phyloP scores from a whole-genome alignment of 345 rosid genomes.

The Laguncularia racemosa region DNA sequence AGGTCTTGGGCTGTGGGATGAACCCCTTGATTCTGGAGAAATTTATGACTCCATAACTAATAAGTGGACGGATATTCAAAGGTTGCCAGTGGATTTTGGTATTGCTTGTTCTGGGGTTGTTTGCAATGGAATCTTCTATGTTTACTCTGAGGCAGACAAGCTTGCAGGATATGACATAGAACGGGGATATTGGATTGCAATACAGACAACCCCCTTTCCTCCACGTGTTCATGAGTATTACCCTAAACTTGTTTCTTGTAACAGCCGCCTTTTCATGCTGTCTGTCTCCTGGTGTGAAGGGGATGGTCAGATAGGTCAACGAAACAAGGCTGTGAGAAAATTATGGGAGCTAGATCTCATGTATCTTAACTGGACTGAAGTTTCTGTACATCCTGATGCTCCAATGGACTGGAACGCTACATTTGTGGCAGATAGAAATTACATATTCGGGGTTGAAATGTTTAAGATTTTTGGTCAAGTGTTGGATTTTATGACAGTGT shows the following conservation, averaged over 20 bases:
- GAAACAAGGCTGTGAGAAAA: constrained; percentile 95
- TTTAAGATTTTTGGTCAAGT: constrained; percentile 95
- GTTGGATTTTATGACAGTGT: constrained; percentile 70
- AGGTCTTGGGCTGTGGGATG: constrained; percentile 81
- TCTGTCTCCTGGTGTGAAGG: constrained; percentile 99
- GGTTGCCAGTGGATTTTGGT: constrained; percentile 72
- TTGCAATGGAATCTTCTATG: constrained; percentile 79
- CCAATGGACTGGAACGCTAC: constrained; percentile 99
- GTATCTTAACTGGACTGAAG: constrained; percentile 74
- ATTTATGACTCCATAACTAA: constrained; percentile 72
- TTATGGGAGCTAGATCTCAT: constrained; percentile 92
- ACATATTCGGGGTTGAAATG: constrained; percentile 87
- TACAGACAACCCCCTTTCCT: constrained; percentile 78
- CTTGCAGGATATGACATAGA: constrained; percentile 87
- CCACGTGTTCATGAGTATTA: constrained; percentile 86
- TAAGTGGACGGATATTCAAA: constrained; percentile 87
- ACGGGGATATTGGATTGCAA: constrained; percentile 82
- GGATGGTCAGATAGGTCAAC: constrained; percentile 83
- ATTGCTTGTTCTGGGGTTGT: constrained; percentile 62
- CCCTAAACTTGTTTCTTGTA: constrained; percentile 81
- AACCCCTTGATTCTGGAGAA: constrained; percentile 91
- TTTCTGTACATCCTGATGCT: constrained; percentile 91
- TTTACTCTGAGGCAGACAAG: constrained; percentile 82
- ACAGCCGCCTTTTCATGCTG: constrained; percentile 70
- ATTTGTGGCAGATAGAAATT: constrained; percentile 64